phyloP scores from a whole-genome alignment of 192 early-diverging fungal species.

The Rhizophagus prolifer region DNA sequence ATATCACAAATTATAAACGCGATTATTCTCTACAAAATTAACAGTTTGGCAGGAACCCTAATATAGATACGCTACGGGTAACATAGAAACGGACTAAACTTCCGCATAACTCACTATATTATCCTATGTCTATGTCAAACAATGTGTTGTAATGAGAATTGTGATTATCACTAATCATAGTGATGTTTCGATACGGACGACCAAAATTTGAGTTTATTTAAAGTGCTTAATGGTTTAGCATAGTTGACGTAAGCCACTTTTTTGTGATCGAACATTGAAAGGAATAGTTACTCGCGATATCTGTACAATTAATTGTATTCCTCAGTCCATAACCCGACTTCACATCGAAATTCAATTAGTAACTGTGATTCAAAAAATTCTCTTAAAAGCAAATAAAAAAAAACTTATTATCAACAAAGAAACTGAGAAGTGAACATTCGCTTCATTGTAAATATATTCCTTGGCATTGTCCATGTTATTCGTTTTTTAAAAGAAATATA shows the following conservation, averaged over 20 bases:
- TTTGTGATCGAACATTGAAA: not conserved
- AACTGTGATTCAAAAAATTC: not conserved
- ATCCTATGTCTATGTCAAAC: too few relatives aligned
- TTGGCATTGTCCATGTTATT: not conserved
- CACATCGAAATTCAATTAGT: not conserved
- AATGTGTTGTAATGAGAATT: too few relatives aligned
- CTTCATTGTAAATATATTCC: not conserved
- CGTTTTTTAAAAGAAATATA: not conserved
- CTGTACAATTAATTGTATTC: not conserved
- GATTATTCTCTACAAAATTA: not conserved
- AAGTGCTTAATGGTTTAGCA: not conserved
- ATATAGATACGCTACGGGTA: too few relatives aligned
- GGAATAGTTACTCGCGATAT: not conserved
- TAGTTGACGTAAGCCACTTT: conserved; percentile 8
- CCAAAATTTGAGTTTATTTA: too few relatives aligned
- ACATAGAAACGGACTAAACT: too few relatives aligned
- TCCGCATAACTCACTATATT: too few relatives aligned
- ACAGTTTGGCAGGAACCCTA: too few relatives aligned
- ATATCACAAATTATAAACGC: not conserved
- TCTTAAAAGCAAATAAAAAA: not conserved
- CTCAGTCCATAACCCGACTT: not conserved
- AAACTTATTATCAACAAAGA: not conserved
- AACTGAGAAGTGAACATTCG: not conserved
- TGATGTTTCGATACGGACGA: too few relatives aligned
- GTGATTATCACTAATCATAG: too few relatives aligned